A percentile compares a stretch with the other conserved stretches of the same genome.
These are phyloP conservation scores for Artemisia argyi DNA, from an alignment of 129 eudicot genomes.

Conservation along the genomic window DNA sequence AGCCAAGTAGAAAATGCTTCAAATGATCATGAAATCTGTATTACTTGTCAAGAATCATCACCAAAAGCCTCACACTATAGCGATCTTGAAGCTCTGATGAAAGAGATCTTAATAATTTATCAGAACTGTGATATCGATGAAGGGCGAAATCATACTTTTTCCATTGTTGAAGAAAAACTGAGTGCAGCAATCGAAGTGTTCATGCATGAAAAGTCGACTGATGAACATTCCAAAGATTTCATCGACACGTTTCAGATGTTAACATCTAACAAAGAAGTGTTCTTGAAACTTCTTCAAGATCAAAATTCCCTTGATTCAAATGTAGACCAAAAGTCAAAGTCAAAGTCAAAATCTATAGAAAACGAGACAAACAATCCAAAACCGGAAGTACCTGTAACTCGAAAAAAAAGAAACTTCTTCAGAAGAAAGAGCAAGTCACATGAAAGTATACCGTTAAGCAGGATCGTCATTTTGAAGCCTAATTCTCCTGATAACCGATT, in stretches of 20 bases:
- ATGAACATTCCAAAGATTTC: conserved; percentile 55
- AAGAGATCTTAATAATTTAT: conserved; percentile 60
- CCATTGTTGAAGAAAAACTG: conserved; percentile 52
- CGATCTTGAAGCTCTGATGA: conserved; percentile 56
- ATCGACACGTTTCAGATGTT: conserved; percentile 64
- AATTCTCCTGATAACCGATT: conserved; percentile 40
- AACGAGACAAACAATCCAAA: conserved; percentile 27
- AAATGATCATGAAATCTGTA: conserved; percentile 40
- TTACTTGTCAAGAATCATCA: conserved; percentile 24
- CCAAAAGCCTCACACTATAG: conserved; percentile 39
- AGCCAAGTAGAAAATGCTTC: conserved; percentile 24
- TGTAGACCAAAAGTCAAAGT: conserved; percentile 34
- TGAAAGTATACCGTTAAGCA: conserved; percentile 43
- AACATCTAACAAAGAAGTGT: conserved; percentile 60
- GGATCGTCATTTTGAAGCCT: conserved; percentile 87
- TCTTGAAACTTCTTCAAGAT: conserved; percentile 50
- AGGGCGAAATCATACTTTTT: conserved; percentile 26
- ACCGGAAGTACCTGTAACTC: conserved; percentile 27
- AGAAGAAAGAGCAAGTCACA: conserved; percentile 72
- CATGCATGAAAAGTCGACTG: conserved; percentile 37
- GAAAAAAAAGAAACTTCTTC: conserved; percentile 61
- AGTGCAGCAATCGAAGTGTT: conserved; percentile 67
- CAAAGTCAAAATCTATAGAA: conserved; percentile 30
- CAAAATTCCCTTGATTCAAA: conserved; percentile 14
- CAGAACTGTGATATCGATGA: conserved; percentile 33